These are phyloP conservation scores for Neodidymelliopsis sp. DNA, from an alignment of 2,329 filamentous ascomycete species.

Conservation along the genomic window DNA sequence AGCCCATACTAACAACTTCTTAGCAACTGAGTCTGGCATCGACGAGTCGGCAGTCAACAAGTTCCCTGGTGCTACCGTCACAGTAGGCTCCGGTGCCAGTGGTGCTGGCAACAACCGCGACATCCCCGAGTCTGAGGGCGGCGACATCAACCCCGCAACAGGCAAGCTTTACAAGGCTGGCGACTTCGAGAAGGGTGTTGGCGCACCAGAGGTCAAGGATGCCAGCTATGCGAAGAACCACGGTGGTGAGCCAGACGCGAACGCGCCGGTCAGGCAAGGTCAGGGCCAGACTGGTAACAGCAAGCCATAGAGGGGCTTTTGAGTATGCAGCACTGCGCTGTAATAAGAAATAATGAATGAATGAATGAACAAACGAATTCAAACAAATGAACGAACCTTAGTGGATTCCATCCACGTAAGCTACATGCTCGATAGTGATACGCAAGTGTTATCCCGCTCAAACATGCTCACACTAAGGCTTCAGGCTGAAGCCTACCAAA, in stretches of 20 bases:
- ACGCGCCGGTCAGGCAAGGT: conserved; percentile 49
- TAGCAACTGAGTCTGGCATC: conserved; percentile 58
- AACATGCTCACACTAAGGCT: conserved; percentile 5
- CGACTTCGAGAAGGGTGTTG: conserved; percentile 57
- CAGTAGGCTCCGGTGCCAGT: conserved; percentile 53
- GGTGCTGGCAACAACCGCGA: conserved; percentile 57
- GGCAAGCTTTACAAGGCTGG: conserved; percentile 56
- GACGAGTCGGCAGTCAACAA: conserved; percentile 50
- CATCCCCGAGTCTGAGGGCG: conserved; percentile 57
- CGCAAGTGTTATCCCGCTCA: conserved; percentile 10
- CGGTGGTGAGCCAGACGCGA: conserved; percentile 51
- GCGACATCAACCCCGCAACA: conserved; percentile 50
- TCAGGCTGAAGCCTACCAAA: conserved; percentile 1
- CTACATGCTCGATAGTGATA: neutral
- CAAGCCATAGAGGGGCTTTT: neutral
- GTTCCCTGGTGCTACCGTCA: conserved; percentile 56
- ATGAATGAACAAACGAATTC: neutral
- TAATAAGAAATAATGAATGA: no score
- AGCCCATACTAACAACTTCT: neutral
- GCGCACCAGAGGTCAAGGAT: conserved; percentile 57
- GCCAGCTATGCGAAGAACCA: conserved; percentile 47
- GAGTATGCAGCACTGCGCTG: conserved; percentile 1
- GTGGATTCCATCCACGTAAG: neutral
- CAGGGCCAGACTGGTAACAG: conserved; percentile 19
- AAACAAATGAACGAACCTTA: neutral